Conservation (phyloP, 2,329 filamentous ascomycete genomes). For the Aspergillus jensenii region DNA sequence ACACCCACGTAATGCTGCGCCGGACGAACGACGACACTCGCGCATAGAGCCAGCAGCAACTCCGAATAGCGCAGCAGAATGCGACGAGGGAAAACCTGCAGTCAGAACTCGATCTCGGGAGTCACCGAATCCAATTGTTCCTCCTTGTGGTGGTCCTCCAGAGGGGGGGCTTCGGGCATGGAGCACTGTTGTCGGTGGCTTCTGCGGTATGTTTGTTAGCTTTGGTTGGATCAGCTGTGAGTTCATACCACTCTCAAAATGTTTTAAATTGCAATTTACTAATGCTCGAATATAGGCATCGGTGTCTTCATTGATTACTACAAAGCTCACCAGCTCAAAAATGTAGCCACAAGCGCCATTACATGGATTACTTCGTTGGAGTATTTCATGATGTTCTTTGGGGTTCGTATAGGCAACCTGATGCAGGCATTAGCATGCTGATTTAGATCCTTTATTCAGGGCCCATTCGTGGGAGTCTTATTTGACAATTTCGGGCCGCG, state of each 20-base stretch:
- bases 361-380: constrained; percentile 17
- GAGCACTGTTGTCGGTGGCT: constrained; percentile 51
- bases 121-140: constrained; percentile 20
- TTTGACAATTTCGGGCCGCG: constrained; percentile 62
- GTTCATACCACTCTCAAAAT: not conserved
- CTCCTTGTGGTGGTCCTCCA: constrained; percentile 20
- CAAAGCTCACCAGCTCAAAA: constrained; percentile 11
- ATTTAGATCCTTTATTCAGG: not conserved
- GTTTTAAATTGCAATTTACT: not conserved
- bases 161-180: constrained; percentile 35
- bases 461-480: constrained; percentile 13
- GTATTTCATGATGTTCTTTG: constrained; percentile 16
- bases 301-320: constrained; percentile 29
- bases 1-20: not conserved
- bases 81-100: constrained; percentile 7
- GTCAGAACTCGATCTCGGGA: constrained; percentile 4
- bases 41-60: not conserved
- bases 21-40: not conserved
- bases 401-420: constrained; percentile 2
- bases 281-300: constrained; percentile 18
- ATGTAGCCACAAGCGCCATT: constrained; percentile 11
- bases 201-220: constrained; percentile 49
- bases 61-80: not conserved
- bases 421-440: not conserved
- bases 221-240: constrained; percentile 54